Evolutionary conservation across 371 early-diverging fungal genomes (phyloP).

Genomic region (Basidiobolus meristosporus): DNA sequence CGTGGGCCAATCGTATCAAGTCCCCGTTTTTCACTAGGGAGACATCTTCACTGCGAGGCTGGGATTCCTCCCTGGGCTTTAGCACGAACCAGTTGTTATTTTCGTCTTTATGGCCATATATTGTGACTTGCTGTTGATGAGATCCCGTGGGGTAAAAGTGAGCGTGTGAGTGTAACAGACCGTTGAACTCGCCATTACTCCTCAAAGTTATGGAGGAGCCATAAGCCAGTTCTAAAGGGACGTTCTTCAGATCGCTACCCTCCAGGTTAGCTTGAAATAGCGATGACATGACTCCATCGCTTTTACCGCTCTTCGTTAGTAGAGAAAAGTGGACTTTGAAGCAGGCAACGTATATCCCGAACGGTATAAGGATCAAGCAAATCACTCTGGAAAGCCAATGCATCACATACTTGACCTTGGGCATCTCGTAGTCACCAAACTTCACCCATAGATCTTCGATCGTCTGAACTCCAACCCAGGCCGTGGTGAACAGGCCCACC

Average conservation of each 20-base stretch:
- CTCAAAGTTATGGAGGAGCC: slow-evolving; percentile 87
- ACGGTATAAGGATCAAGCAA: slow-evolving; percentile 75
- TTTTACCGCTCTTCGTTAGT: slow-evolving; percentile 71
- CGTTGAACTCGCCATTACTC: slow-evolving; percentile 73
- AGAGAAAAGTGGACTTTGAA: slow-evolving; percentile 89
- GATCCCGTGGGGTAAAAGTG: slow-evolving; percentile 88
- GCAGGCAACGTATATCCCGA: slow-evolving; percentile 68
- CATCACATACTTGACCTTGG: slow-evolving; percentile 34
- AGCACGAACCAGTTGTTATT: slow-evolving; percentile 94
- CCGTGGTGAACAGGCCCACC: slow-evolving; percentile 95
- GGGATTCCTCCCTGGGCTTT: not conserved
- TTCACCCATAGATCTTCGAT: slow-evolving; percentile 69
- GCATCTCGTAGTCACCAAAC: slow-evolving; percentile 66
- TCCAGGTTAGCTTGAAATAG: slow-evolving; percentile 87
- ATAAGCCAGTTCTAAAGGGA: slow-evolving; percentile 82
- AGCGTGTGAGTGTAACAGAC: slow-evolving; percentile 95
- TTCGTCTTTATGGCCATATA: slow-evolving; percentile 90
- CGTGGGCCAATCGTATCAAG: slow-evolving; percentile 67
- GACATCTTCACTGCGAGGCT: slow-evolving; percentile 10
- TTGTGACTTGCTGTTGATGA: slow-evolving; percentile 95
- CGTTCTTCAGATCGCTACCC: slow-evolving; percentile 59
- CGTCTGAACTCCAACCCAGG: slow-evolving; percentile 65
- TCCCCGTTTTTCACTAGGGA: slow-evolving; percentile 65
- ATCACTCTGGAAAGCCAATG: slow-evolving; percentile 67
- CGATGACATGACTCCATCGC: slow-evolving; percentile 97